A percentile compares a stretch with the other conserved stretches of the same genome.
These are phyloP conservation scores for Aspergillus kassunensis DNA, from an alignment of 495 filamentous ascomycete species.

Conservation along the genomic window DNA sequence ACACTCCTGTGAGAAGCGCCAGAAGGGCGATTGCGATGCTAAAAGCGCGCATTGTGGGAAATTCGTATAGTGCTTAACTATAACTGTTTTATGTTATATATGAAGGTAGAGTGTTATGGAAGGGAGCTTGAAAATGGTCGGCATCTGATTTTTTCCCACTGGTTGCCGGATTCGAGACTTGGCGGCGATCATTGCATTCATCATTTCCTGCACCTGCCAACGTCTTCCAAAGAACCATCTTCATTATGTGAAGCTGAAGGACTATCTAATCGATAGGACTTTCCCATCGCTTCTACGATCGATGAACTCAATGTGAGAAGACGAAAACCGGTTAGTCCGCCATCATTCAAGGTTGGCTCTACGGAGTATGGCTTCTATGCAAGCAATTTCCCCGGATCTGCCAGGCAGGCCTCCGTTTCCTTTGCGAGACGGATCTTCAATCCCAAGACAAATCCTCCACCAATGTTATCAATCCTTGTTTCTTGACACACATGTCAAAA, in stretches of 20 bases:
- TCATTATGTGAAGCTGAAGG: no score
- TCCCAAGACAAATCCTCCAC: constrained; percentile 13
- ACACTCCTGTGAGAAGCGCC: constrained; percentile 54
- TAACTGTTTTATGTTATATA: no score
- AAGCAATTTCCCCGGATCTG: background rate
- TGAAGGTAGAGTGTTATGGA: background rate
- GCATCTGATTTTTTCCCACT: constrained; percentile 4
- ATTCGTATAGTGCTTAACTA: constrained; percentile 6
- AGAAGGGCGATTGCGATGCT: constrained; percentile 58
- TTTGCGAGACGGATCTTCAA: constrained; percentile 7
- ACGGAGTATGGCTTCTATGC: no score
- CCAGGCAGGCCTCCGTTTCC: constrained; percentile 1
- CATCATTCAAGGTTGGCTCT: no score
- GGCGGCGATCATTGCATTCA: background rate
- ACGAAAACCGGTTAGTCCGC: no score
- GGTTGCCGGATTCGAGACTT: constrained; percentile 9
- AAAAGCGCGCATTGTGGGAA: constrained; percentile 33
- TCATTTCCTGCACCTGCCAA: background rate
- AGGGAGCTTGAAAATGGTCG: background rate
- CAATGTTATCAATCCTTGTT: constrained; percentile 3
- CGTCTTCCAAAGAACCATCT: background rate
- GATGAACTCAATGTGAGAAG: no score
- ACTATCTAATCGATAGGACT: no score
- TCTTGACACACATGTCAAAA: background rate
- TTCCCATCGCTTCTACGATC: background rate